Conservation (phyloP, 2,329 filamentous ascomycete species). For the Chrysosporium keratinophilum region DNA sequence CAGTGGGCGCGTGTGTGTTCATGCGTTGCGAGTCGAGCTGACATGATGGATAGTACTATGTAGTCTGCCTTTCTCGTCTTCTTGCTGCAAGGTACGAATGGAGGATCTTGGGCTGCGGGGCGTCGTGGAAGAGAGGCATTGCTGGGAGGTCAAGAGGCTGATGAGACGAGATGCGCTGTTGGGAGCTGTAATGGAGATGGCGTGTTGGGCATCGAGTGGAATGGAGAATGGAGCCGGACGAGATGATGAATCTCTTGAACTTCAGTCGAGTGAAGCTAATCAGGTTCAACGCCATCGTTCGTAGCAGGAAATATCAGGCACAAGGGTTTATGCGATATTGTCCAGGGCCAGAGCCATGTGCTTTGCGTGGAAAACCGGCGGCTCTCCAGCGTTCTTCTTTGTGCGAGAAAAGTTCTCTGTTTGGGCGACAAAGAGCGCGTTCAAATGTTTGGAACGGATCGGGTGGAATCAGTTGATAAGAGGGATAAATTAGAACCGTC, state of each 20-base stretch:
- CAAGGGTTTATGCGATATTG: background rate
- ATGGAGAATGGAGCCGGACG: no score
- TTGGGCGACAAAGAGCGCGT: slow-evolving; percentile 1
- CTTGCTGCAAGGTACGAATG: background rate
- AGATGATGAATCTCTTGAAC: no score
- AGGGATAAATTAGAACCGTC: background rate
- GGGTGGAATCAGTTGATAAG: background rate
- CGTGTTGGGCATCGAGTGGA: no score
- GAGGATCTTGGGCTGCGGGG: background rate
- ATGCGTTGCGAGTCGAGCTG: background rate
- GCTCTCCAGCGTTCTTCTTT: no score
- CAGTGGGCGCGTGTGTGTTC: background rate
- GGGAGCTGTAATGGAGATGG: no score
- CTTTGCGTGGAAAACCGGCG: background rate
- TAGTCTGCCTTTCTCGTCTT: no score
- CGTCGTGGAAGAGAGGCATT: background rate
- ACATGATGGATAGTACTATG: no score
- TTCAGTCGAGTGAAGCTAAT: no score
- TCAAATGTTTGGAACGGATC: background rate
- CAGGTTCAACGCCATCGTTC: no score
- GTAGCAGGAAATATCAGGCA: slow-evolving; percentile 1
- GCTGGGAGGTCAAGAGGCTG: background rate
- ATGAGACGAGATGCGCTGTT: background rate
- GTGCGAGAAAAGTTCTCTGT: background rate
- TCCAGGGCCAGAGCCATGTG: background rate